Base-by-base conservation (phyloP, 208 protist species). In the Strigomonas galati region DNA sequence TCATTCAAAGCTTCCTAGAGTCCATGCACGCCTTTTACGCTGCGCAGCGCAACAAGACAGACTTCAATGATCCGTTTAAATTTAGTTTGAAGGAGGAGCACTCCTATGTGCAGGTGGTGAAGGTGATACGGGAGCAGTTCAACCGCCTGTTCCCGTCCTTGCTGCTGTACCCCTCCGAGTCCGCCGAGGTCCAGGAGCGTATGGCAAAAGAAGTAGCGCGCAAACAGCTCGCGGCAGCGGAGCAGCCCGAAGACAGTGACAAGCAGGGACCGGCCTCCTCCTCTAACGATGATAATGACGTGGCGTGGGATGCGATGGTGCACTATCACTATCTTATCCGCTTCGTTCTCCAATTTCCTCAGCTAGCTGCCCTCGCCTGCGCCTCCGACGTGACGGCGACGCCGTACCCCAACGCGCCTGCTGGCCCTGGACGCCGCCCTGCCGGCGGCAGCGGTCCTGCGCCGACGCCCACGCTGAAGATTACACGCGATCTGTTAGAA, bases 241-340 rank as follows among this genome's bases (percentile, higher is more conserved):
- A 55, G 24, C n/a, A 69, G 60, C 37, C 54, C 27, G 14, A 30
- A 31, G 26, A 3, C 2, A 46, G 40, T 17, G 30, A 67, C 21
- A 49, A 24, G 59, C 35, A 67, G 21, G 12, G 2, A n/a, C 4
- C 19, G 66, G 49, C n/a, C 14, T 37, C 32, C 6, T 37, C 32
- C 6, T 37, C 32, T 2, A 37, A 2, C 57, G 26, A 10, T n/a
- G n/a, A 12, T 17, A 52, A 54, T 14, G 12, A 37, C 31, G 31
- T 28, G 17, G 30, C 51, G 37, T 48, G 54, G 57, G 52, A 23
- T 21, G 32, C 12, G n/a, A 19, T 23, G 58, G 35, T 26, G 1
- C 90, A 96, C 64, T 82, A 86, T 53, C 72, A 71, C 14, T 93
- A 93, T 62, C 74, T 96, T 15, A 80, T 92, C 7, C 87, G 90